Conservation (phyloP, 257 asterid species). For the Solanum sejunctum region DNA sequence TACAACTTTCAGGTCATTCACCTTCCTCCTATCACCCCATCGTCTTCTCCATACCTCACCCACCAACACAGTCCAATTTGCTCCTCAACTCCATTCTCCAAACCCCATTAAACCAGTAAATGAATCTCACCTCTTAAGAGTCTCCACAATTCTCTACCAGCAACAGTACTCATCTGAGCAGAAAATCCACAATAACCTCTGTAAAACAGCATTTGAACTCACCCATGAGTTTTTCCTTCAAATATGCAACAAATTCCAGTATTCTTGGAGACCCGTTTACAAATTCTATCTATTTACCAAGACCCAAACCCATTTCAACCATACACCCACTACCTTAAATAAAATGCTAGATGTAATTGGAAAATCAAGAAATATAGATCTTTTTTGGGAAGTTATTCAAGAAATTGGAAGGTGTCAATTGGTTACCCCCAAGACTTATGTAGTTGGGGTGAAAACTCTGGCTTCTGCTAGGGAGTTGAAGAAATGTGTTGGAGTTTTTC, state of each 20-base stretch:
- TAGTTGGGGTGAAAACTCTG: conserved; percentile 42
- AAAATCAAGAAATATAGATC: conserved; percentile 71
- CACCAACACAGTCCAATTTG: conserved; percentile 1
- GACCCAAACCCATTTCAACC: conserved; percentile 41
- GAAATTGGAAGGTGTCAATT: conserved; percentile 47
- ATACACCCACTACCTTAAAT: conserved; percentile 64
- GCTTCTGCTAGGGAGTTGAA: conserved; percentile 73
- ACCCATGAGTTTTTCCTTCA: conserved; percentile 81
- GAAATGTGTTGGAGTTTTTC: conserved; percentile 76
- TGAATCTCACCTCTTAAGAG: conserved; percentile 56
- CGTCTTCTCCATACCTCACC: neutral
- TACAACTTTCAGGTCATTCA: neutral
- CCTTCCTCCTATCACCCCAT: neutral
- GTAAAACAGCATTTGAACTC: conserved; percentile 35
- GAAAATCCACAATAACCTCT: conserved; percentile 48
- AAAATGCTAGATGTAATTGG: conserved; percentile 70
- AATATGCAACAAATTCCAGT: conserved; percentile 73
- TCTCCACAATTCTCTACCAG: conserved; percentile 84
- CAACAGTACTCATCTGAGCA: conserved; percentile 53
- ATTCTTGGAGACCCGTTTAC: conserved; percentile 85
- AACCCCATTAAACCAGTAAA: conserved; percentile 26
- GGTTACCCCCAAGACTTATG: conserved; percentile 53
- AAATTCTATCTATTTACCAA: conserved; percentile 44
- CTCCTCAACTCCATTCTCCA: neutral
- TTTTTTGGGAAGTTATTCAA: conserved; percentile 59